Conservation (phyloP, 306 rosid species). For the Prunus davidiana region DNA sequence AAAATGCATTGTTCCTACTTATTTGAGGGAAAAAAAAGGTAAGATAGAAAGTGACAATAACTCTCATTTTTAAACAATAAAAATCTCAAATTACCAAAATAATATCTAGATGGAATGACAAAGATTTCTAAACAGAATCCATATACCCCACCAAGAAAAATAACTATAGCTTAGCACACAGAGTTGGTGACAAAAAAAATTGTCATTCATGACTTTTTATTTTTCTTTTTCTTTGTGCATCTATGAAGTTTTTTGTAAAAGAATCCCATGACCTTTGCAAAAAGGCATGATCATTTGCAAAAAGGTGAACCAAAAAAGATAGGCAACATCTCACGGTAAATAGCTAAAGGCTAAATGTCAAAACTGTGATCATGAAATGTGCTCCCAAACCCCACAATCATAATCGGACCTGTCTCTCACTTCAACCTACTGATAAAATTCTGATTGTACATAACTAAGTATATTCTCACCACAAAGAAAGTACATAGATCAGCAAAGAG, state of each 20-base stretch:
- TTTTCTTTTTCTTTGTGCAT: neutral
- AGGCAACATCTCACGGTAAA: neutral
- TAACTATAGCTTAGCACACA: too few relatives aligned
- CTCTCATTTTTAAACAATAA: neutral
- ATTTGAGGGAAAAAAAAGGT: neutral
- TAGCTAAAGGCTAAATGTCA: constrained; percentile 10
- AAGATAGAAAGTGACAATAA: neutral
- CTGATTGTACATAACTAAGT: neutral
- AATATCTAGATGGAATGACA: neutral
- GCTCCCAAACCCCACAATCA: constrained; percentile 11
- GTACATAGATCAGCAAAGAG: neutral
- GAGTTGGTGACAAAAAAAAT: neutral
- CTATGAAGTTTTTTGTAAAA: neutral
- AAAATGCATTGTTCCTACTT: neutral
- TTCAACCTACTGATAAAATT: neutral
- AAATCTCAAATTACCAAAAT: too few relatives aligned
- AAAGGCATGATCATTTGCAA: constrained; percentile 4
- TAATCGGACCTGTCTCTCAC: neutral
- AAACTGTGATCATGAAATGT: constrained; percentile 10
- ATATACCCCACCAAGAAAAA: neutral
- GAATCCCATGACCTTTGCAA: constrained; percentile 11
- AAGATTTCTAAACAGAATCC: too few relatives aligned
- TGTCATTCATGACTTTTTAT: constrained; percentile 1
- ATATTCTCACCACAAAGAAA: neutral
- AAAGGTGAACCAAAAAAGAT: neutral